A percentile compares a stretch with the other conserved stretches of the same genome.
phyloP scores from a whole-genome alignment of 2,329 filamentous ascomycete species.

The Blumeria graminis region DNA sequence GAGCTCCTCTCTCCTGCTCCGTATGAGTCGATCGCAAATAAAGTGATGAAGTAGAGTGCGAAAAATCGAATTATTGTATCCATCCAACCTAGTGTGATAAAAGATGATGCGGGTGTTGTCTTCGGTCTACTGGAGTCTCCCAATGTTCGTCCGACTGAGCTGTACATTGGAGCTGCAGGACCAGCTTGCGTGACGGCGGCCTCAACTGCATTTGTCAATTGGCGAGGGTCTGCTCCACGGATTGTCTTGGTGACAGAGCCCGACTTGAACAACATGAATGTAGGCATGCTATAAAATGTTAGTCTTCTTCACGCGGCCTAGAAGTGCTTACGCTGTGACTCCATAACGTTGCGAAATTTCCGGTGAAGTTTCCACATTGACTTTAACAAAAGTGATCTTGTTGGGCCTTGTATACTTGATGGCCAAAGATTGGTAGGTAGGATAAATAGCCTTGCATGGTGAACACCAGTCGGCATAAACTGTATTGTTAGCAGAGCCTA shows the following conservation, averaged over 20 bases:
- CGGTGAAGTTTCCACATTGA: conserved; percentile 68
- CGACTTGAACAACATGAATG: conserved; percentile 74
- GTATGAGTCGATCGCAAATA: conserved; percentile 41
- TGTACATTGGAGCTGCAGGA: conserved; percentile 24
- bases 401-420: conserved; percentile 56
- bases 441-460: conserved; percentile 79
- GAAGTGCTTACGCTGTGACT: conserved; percentile 39
- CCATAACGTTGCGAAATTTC: conserved; percentile 54
- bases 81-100: conserved; percentile 22
- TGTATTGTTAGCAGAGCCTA: conserved; percentile 12
- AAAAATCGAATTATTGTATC: conserved; percentile 29
- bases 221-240: conserved; percentile 55
- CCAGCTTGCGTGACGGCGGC: conserved; percentile 33
- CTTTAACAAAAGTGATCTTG: conserved; percentile 71
- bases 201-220: conserved; percentile 52
- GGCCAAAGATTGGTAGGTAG: conserved; percentile 66
- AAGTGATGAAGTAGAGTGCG: conserved; percentile 33
- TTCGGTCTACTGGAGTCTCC: conserved; percentile 20
- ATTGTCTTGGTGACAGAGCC: conserved; percentile 51
- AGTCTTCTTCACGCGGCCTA: conserved; percentile 1
- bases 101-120: conserved; percentile 9
- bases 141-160: conserved; percentile 30
- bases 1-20: conserved; percentile 32
- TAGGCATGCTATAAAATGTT: conserved; percentile 41
- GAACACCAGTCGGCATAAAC: conserved; percentile 93